A percentile compares a stretch with the other conserved stretches of the same genome.
Conservation (phyloP, 192 early-diverging fungal genomes). For the Backusella luteola region DNA sequence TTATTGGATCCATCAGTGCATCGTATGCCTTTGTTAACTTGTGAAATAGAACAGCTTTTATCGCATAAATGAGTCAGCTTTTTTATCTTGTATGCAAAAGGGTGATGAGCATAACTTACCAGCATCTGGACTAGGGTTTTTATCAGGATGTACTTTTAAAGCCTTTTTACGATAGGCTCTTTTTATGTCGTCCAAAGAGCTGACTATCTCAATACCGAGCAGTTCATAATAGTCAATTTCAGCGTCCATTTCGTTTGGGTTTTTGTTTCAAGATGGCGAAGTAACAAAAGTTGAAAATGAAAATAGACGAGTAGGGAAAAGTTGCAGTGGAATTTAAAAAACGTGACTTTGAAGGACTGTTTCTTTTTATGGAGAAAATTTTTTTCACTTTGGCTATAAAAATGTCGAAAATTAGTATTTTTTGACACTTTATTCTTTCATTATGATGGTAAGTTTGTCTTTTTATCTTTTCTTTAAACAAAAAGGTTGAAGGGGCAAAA, state of each 20-base stretch:
- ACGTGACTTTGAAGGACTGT: not conserved
- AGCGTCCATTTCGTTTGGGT: slow-evolving; percentile 1
- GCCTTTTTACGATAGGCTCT: slow-evolving; percentile 60
- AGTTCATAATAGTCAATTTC: slow-evolving; percentile 50
- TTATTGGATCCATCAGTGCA: slow-evolving; percentile 41
- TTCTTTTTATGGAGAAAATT: slow-evolving; percentile 1
- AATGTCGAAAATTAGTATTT: not conserved
- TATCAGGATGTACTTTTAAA: slow-evolving; percentile 87
- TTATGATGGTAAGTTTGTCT: not conserved
- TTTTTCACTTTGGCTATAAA: slow-evolving; percentile 13
- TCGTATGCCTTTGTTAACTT: slow-evolving; percentile 44
- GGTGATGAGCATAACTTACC: slow-evolving; percentile 18
- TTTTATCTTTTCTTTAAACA: not conserved
- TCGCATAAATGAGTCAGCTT: not conserved
- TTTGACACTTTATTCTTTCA: not conserved
- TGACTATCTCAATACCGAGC: slow-evolving; percentile 42
- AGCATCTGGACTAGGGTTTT: slow-evolving; percentile 71
- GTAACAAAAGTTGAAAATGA: not conserved
- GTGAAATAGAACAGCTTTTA: slow-evolving; percentile 46
- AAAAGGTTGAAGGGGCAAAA: not conserved
- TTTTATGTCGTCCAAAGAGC: slow-evolving; percentile 43
- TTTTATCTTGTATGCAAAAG: not conserved
- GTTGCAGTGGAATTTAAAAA: slow-evolving; percentile 6
- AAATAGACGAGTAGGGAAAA: not conserved
- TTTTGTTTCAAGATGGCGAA: not conserved